These are phyloP conservation scores for Flaveria brownii DNA, from an alignment of 129 eudicot genomes.

Conservation along the genomic window DNA sequence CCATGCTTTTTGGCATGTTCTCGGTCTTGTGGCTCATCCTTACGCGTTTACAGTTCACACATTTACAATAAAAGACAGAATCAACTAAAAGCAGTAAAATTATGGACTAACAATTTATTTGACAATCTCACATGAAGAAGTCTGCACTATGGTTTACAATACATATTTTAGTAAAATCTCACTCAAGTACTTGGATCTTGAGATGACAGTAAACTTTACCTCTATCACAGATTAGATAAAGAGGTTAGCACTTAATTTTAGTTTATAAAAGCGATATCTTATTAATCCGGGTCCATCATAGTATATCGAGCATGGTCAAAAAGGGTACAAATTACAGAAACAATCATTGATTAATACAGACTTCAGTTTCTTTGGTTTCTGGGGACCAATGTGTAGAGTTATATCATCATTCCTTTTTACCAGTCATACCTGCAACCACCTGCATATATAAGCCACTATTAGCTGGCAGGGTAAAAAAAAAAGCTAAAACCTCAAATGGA, in stretches of 20 bases:
- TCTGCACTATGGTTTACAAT: too few relatives aligned
- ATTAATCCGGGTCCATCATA: slow-evolving; percentile 31
- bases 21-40: too few relatives aligned
- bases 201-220: too few relatives aligned
- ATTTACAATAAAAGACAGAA: too few relatives aligned
- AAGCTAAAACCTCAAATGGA: slow-evolving; percentile 2
- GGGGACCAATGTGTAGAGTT: slow-evolving; percentile 15
- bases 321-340: slow-evolving; percentile 23
- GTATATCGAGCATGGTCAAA: neutral
- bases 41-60: too few relatives aligned
- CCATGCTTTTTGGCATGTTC: too few relatives aligned
- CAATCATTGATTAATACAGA: slow-evolving; percentile 17
- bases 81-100: too few relatives aligned
- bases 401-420: slow-evolving; percentile 48
- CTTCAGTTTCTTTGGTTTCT: slow-evolving; percentile 23
- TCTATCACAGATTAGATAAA: too few relatives aligned
- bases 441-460: slow-evolving; percentile 27
- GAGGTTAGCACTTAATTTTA: neutral
- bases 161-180: too few relatives aligned
- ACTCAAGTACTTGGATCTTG: too few relatives aligned
- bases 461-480: slow-evolving; percentile 1
- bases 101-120: too few relatives aligned
- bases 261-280: slow-evolving; percentile 16
- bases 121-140: too few relatives aligned
- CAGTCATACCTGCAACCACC: slow-evolving; percentile 77